Conservation (phyloP, 2,329 filamentous ascomycete genomes). For the Metarhizium humberi region DNA sequence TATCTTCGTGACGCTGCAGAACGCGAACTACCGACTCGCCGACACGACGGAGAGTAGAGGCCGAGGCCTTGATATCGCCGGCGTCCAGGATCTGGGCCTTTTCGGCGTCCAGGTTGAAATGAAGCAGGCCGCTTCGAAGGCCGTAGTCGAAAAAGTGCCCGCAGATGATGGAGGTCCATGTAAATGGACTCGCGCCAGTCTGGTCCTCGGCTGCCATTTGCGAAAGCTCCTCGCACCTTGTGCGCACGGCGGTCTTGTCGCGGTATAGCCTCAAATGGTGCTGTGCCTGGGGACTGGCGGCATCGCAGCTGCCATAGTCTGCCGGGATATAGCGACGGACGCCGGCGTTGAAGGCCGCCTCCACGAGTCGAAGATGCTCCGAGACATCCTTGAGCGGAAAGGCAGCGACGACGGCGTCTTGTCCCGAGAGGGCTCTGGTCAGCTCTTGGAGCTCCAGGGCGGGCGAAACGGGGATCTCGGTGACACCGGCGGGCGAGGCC, state of each 20-base stretch:
- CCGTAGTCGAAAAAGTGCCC: slow-evolving; percentile 43
- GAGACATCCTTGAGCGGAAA: slow-evolving; percentile 33
- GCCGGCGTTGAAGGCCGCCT: slow-evolving; percentile 49
- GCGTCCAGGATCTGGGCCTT: slow-evolving; percentile 39
- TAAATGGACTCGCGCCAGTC: slow-evolving; percentile 21
- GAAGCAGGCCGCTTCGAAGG: slow-evolving; percentile 22
- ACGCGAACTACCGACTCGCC: slow-evolving; percentile 40
- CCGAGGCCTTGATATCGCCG: slow-evolving; percentile 37
- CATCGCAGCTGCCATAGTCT: slow-evolving; percentile 40
- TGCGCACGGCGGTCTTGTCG: slow-evolving; percentile 23
- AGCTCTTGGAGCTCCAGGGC: slow-evolving; percentile 27
- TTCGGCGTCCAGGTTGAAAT: slow-evolving; percentile 34
- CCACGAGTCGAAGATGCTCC: slow-evolving; percentile 36
- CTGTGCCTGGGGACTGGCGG: slow-evolving; percentile 24
- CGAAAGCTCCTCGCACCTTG: slow-evolving; percentile 20
- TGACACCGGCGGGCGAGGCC: slow-evolving; percentile 10
- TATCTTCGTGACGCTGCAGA: slow-evolving; percentile 38
- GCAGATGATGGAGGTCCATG: slow-evolving; percentile 40
- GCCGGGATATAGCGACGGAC: slow-evolving; percentile 54
- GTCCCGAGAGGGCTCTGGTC: slow-evolving; percentile 37
- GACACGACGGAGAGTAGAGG: slow-evolving; percentile 39
- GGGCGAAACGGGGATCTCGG: slow-evolving; percentile 17
- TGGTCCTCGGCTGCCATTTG: slow-evolving; percentile 15
- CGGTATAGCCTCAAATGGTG: slow-evolving; percentile 23
- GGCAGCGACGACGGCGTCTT: slow-evolving; percentile 45